Evolutionary conservation across 345 rosid species (phyloP), one percentile per base, ranked within the genome.

Genomic region (Eucalyptus polyanthemos): DNA sequence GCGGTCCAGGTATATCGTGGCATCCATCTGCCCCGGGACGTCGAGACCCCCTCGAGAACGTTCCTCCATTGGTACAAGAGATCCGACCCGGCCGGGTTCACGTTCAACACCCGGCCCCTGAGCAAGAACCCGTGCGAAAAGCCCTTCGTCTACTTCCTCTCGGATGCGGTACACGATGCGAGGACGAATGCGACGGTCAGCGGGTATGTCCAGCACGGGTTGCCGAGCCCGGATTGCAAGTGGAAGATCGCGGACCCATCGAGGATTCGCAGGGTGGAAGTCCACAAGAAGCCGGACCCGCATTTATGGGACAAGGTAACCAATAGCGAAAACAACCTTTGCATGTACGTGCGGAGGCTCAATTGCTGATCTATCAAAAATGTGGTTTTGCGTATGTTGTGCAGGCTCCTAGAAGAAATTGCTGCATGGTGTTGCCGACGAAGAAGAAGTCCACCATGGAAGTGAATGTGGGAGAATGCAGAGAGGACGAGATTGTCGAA

Each of bases 41-140:
- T 97, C 83, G 93, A 92, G 72, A 88, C 90, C 29, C 97, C 98
- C 4, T 90, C 91, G 1, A 91, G 94, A 50, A 97, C 99, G 1
- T 96, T 96, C 88, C 81, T 93, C 19, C 93, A 93, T 29, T 97
- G 99, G 99, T 92, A 94, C 50, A 91, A 47, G 86, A 91, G 29
- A 10, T 89, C 92, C 0, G 95, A 93, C 21, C 90, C 86, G 0
- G 45, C 65, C 19, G 92, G 90, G 31, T 94, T 90, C 53, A 50
- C 97, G 3, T 96, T 96, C 90, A 96, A 95, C 67, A 94, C 96
- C 11, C 96, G 99, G 16, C 93, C 93, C 5, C 29, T 92, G 6
- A 81, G 88, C 86, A 86, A 54, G 31, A 87, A 87, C 86, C 40
- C 87, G 29, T 97, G 99, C 81, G 93, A 95, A 16, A 94, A 90